A percentile compares a stretch with the other conserved stretches of the same genome.
These are phyloP conservation scores for Ogataea nakhonphanomensis DNA, from an alignment of 805 yeast genomes.

Conservation along the genomic window DNA sequence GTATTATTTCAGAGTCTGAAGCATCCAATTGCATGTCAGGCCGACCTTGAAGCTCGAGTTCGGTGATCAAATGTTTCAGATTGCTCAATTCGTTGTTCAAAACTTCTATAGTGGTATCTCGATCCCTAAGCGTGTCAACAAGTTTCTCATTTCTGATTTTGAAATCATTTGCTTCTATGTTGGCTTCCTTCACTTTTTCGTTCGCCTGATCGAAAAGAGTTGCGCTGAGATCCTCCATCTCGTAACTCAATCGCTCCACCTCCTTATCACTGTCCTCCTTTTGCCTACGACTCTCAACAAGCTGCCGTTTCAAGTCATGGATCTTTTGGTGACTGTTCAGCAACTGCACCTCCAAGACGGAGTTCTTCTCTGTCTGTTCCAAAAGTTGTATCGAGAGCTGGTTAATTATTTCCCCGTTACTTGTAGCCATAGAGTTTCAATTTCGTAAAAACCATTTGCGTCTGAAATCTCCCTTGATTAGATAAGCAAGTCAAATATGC, in stretches of 20 bases:
- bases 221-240: slow-evolving; percentile 76
- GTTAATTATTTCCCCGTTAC: slow-evolving; percentile 15
- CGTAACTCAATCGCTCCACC: slow-evolving; percentile 58
- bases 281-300: slow-evolving; percentile 30
- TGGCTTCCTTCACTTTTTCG: slow-evolving; percentile 77
- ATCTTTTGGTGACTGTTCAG: slow-evolving; percentile 26
- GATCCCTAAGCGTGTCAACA: slow-evolving; percentile 55
- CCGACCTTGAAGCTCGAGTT: slow-evolving; percentile 40
- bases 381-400: slow-evolving; percentile 26
- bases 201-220: slow-evolving; percentile 82
- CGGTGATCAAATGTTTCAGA: slow-evolving; percentile 57
- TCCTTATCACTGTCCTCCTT: slow-evolving; percentile 55
- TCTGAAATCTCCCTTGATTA: neutral
- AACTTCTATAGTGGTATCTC: slow-evolving; percentile 61
- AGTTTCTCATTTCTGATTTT: slow-evolving; percentile 58
- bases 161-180: slow-evolving; percentile 58
- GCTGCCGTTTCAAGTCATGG: slow-evolving; percentile 32
- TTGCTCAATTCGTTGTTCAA: slow-evolving; percentile 65
- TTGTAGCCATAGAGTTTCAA: neutral
- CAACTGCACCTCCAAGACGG: slow-evolving; percentile 30
- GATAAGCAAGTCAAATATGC: neutral
- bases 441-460: neutral
- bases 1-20: slow-evolving; percentile 3
- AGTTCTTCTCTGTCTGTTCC: slow-evolving; percentile 26
- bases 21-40: neutral